Evolutionary conservation across 2,329 filamentous ascomycete species (phyloP).

Genomic region (Colletotrichum spaethianum): DNA sequence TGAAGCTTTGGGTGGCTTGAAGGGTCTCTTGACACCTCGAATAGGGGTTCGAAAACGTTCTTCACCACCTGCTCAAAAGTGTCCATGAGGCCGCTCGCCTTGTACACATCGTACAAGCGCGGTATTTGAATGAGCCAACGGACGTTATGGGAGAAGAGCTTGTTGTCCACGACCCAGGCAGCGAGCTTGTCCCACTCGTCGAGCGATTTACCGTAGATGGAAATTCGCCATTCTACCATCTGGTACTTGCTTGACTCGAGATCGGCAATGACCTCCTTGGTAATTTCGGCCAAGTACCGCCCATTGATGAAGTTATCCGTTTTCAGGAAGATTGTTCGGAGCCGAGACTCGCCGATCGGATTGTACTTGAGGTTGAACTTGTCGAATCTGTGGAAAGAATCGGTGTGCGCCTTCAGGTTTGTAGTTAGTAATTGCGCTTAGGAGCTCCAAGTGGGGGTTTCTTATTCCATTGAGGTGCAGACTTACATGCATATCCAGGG

Average conservation of each 20-base stretch:
- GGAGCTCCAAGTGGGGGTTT: neutral
- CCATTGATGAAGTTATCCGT: conserved; percentile 98
- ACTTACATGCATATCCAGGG: conserved; percentile 96
- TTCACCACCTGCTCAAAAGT: conserved; percentile 91
- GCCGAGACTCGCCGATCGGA: conserved; percentile 92
- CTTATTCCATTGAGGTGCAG: neutral
- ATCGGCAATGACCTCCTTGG: conserved; percentile 97
- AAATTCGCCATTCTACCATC: conserved; percentile 99
- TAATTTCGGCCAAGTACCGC: conserved; percentile 96
- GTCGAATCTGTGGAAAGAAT: conserved; percentile 98
- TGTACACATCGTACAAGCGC: conserved; percentile 95
- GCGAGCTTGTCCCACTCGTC: conserved; percentile 99
- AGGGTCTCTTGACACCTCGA: conserved; percentile 93
- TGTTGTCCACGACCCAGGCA: conserved; percentile 98
- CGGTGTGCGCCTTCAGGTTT: conserved; percentile 82
- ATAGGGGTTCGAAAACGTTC: conserved; percentile 94
- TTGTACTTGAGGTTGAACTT: conserved; percentile 99
- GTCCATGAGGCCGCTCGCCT: conserved; percentile 87
- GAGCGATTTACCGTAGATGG: conserved; percentile 91
- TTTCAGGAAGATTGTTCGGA: conserved; percentile 98
- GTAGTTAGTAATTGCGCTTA: conserved; percentile 7
- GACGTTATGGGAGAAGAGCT: conserved; percentile 97
- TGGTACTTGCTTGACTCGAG: conserved; percentile 99
- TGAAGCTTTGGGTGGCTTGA: conserved; percentile 92
- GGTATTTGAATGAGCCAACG: conserved; percentile 98